phyloP scores from a whole-genome alignment of 2,329 filamentous ascomycete genomes.

The Delphinella strobiligena region DNA sequence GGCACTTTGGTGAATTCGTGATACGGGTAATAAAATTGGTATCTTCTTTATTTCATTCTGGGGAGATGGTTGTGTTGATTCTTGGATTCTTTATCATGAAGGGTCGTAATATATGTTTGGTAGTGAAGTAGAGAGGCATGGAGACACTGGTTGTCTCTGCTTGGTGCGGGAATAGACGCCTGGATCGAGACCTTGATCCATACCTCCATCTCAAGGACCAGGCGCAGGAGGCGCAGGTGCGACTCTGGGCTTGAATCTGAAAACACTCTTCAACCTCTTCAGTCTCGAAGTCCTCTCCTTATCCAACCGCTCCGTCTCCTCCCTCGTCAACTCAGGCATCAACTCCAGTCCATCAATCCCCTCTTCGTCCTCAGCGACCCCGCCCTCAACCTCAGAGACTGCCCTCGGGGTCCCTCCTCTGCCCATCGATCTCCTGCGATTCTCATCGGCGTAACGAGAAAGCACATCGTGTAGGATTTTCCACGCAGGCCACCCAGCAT shows the following conservation, averaged over 20 bases:
- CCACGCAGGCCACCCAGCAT: slow-evolving; percentile 19
- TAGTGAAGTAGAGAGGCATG: too few species aligned
- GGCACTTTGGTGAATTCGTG: too few species aligned
- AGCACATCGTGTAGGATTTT: slow-evolving; percentile 21
- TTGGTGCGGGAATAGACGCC: too few species aligned
- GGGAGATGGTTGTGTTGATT: too few species aligned
- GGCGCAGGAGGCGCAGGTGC: slow-evolving; percentile 1
- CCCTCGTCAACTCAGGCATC: slow-evolving; percentile 10
- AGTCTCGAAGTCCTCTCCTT: slow-evolving; percentile 22
- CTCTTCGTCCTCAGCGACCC: slow-evolving; percentile 3
- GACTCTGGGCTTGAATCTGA: slow-evolving; percentile 18
- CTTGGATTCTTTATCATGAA: too few species aligned
- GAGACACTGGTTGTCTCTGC: too few species aligned
- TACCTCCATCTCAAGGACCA: too few species aligned
- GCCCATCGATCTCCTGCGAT: slow-evolving; percentile 16
- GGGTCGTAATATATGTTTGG: too few species aligned
- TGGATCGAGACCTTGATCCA: too few species aligned
- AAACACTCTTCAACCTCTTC: slow-evolving; percentile 21
- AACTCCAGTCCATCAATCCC: background rate
- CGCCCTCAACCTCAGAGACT: background rate
- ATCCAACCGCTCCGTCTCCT: slow-evolving; percentile 20
- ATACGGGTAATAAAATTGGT: too few species aligned
- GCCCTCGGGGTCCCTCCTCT: background rate
- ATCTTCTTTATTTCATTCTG: too few species aligned
- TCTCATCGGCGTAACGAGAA: slow-evolving; percentile 19